Evolutionary conservation across 306 rosid species (phyloP), one percentile per base, ranked within the genome.

Genomic region (Lupinus albus): DNA sequence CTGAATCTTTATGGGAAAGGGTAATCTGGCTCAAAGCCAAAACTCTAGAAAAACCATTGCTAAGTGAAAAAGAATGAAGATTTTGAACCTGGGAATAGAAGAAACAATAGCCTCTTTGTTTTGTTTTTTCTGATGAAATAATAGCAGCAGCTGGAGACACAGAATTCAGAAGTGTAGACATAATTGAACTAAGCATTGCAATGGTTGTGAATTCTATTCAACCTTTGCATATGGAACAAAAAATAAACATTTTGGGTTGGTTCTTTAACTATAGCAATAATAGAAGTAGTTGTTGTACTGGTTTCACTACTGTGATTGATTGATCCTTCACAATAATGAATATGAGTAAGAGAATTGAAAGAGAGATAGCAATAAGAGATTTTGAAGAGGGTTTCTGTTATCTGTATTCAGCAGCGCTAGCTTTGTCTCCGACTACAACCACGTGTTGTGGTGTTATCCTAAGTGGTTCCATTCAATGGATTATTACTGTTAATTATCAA

Each of bases 11-110:
- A 3, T 89, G 82, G 55, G 89, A 78, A 89, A 81, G 75, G 11
- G 88, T 65, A 21, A 74, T 68, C 77, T 75, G 91, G 84, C 91
- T 68, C 51, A 79, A 78, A 15, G 89, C 89, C 62, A 80, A 85
- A 72, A 81, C 89, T 67, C 89, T 87, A 47, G 95, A 81, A 81
- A 84, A 85, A n/a, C 84, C 85, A 67, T 78, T 84, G 76, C 61
- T 79, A 28, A 74, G 80, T 8, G 87, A 73, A 13, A 85, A 80
- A 20, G 87, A 48, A 1, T 71, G 88, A 10, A 82, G 21, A 60
- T 73, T 81, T 41, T 84, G 76, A 74, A 84, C 50, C 63, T 65
- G 82, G 32, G 84, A 81, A 56, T 67, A 56, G 65, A 79, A 74
- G 81, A 84, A 85, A 15, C 91, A 53, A 63, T 20, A 70, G 56